A percentile compares a stretch with the other conserved stretches of the same genome.
These are phyloP conservation scores for Lasiodiplodia hormozganensis DNA, from an alignment of 2,329 filamentous ascomycete genomes.

Conservation along the genomic window DNA sequence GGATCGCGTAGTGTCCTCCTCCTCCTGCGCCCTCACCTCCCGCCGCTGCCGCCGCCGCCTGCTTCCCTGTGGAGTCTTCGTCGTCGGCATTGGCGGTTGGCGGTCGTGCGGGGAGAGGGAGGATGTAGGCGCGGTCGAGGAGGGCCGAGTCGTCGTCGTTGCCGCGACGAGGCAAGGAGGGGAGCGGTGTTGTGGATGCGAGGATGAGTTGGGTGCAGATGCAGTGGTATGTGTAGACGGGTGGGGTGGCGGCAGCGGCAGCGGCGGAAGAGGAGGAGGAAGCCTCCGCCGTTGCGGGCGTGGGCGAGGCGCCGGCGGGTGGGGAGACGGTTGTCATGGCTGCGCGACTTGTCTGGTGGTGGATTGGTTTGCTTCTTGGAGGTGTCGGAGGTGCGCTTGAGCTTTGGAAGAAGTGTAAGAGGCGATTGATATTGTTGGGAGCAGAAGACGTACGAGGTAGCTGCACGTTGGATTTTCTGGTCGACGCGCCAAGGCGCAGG, in stretches of 20 bases:
- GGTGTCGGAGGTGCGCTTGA: background rate
- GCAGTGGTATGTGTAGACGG: slow-evolving; percentile 66
- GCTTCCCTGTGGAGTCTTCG: background rate
- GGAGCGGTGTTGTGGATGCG: slow-evolving; percentile 62
- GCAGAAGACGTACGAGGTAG: background rate
- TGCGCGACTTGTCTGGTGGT: background rate
- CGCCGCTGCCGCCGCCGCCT: background rate
- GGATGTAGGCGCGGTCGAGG: slow-evolving; percentile 63
- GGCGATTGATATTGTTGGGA: background rate
- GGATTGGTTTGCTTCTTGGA: background rate
- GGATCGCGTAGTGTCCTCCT: slow-evolving; percentile 55
- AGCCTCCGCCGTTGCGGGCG: slow-evolving; percentile 31
- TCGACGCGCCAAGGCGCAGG: slow-evolving; percentile 2
- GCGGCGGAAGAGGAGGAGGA: background rate
- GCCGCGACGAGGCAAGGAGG: slow-evolving; percentile 59
- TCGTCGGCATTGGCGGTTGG: slow-evolving; percentile 16
- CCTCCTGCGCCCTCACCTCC: background rate
- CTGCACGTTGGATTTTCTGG: slow-evolving; percentile 1
- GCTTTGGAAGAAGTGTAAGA: background rate
- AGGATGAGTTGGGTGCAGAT: slow-evolving; percentile 71
- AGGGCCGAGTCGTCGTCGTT: slow-evolving; percentile 34
- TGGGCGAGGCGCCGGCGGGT: slow-evolving; percentile 35
- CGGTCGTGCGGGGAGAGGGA: slow-evolving; percentile 53
- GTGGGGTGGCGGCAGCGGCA: slow-evolving; percentile 31
- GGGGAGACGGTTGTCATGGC: background rate